These are phyloP conservation scores for Extremus antarcticus DNA, from an alignment of 495 filamentous ascomycete genomes.

Conservation along the genomic window DNA sequence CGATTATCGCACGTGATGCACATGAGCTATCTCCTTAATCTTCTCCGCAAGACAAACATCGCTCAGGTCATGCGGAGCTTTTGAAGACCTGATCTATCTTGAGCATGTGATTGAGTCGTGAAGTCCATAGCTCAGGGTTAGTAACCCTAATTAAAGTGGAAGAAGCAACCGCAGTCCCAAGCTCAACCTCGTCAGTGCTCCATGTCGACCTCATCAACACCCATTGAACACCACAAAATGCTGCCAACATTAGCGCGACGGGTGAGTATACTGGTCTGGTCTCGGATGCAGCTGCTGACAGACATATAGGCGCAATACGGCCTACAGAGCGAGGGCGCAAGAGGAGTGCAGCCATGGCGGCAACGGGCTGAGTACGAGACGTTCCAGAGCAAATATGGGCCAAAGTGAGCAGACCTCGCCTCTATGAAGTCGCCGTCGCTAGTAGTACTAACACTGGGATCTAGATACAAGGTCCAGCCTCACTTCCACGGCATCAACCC, in stretches of 20 bases:
- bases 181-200: background rate
- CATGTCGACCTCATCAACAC: background rate
- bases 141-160: too few species aligned
- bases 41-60: too few species aligned
- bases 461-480: constrained; percentile 16
- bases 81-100: too few species aligned
- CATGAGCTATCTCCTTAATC: too few species aligned
- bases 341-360: constrained; percentile 20
- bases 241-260: constrained; percentile 6
- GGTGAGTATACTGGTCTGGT: background rate
- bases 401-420: constrained; percentile 13
- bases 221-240: constrained; percentile 13
- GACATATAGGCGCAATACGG: constrained; percentile 1
- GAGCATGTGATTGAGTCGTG: too few species aligned
- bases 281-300: background rate
- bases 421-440: background rate
- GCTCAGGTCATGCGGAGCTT: too few species aligned
- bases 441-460: background rate
- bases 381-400: constrained; percentile 24
- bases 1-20: constrained; percentile 1
- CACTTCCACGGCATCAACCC: constrained; percentile 17
- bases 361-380: constrained; percentile 21
- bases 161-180: background rate
- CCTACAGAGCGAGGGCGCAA: constrained; percentile 1
- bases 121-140: too few species aligned